phyloP scores from a whole-genome alignment of 2,329 filamentous ascomycete species.

The Neurospora sp. region DNA sequence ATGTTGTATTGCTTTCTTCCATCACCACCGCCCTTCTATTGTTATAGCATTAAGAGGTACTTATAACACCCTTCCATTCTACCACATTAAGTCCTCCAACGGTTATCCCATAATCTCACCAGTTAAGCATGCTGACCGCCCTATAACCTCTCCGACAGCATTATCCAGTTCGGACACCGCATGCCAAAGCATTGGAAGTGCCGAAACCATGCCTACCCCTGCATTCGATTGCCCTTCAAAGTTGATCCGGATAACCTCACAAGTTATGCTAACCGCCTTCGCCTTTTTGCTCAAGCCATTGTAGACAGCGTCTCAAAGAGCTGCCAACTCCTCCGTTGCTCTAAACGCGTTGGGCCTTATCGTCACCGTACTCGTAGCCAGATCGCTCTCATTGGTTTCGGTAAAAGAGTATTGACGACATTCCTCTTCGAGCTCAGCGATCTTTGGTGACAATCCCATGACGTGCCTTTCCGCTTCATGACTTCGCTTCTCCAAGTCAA shows the following conservation, averaged over 20 bases:
- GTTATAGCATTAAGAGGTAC: not conserved
- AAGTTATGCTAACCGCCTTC: not conserved
- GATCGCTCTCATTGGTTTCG: not conserved
- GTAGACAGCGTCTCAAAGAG: not conserved
- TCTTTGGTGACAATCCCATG: not conserved
- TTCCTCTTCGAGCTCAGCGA: not conserved
- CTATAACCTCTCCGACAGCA: not conserved
- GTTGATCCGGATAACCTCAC: not conserved
- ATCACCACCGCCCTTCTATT: not conserved
- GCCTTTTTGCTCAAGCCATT: not conserved
- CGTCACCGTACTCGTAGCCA: not conserved
- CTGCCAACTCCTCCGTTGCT: not conserved
- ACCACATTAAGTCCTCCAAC: not conserved
- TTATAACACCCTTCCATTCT: not conserved
- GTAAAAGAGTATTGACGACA: not conserved
- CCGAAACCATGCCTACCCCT: not conserved
- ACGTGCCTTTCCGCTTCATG: not conserved
- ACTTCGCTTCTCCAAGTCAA: not conserved
- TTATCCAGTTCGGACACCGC: not conserved
- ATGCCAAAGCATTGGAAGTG: not conserved
- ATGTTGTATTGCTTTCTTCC: not conserved
- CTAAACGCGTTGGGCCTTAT: not conserved
- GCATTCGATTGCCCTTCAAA: not conserved
- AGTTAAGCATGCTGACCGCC: not conserved
- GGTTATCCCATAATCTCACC: not conserved